Evolutionary conservation across 1,284 basidiomycete genomes (phyloP), one percentile per base, ranked within the genome.

Genomic region (Wallemia hederae): DNA sequence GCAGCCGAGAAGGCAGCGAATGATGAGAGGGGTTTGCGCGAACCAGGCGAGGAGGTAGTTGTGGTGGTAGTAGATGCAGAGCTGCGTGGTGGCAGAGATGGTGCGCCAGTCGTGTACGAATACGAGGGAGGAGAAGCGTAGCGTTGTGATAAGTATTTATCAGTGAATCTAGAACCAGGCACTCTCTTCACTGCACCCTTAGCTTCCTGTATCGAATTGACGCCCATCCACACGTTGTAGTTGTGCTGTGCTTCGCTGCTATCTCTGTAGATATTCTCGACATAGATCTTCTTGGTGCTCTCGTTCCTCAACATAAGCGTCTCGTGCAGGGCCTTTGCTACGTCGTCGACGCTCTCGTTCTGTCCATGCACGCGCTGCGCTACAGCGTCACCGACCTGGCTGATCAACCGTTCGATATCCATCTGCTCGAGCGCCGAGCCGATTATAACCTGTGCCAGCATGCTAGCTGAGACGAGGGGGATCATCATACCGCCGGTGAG

Each of bases 371-470:
- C 86, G 60, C 91, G 80, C 65, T 90, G 80, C 2, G 90, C 89
- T 19, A 99, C 91, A 2, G 89, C 90, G 63, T 84, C 78, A 2
- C 90, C 90, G 59, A 97, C 86, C 71, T 96, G 90, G 55, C 82
- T 79, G 62, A 98, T 88, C 58, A 98, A 77, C 39, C 91, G 80
- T 67, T 99, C 94, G 84, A 99, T 91, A 70, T 98, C 92, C 66
- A 98, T 82, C 67, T 97, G 96, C 73, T 99, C 92, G 25, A 97
- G 77, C 27, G 97, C 92, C 66, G 87, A 88, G 24, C 89, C 92
- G 60, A 94, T 87, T 64, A 99, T 98, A 31, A 92, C 94, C 69
- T 94, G 89, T n/a, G 91, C 82, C 55, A 99, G 79, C 26, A 26
- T 7, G 25, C 56, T 27, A 9, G 24, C 56, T 3, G 25, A 28